Evolutionary conservation across 2,329 filamentous ascomycete genomes (phyloP).

Genomic region (Cytospora schulzeri): DNA sequence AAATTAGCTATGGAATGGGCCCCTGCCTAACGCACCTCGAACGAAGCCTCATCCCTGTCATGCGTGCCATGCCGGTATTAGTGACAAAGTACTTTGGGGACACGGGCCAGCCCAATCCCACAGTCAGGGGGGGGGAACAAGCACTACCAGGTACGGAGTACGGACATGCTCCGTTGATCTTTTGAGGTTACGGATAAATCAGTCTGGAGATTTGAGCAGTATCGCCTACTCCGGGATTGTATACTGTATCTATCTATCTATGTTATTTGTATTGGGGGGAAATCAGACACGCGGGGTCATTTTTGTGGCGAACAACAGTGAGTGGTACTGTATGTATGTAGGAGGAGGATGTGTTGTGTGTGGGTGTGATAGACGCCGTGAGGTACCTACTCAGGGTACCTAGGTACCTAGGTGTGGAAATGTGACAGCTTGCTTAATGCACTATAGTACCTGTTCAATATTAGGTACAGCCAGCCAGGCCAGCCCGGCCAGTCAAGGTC

Average conservation of each 20-base stretch:
- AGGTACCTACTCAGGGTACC: too few relatives aligned
- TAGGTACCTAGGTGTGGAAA: too few relatives aligned
- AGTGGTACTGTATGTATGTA: too few relatives aligned
- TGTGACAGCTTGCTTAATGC: background rate
- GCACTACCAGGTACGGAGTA: background rate
- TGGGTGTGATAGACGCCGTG: background rate
- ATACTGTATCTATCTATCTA: background rate
- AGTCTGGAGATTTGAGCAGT: background rate
- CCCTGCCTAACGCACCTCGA: conserved; percentile 17
- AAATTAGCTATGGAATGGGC: conserved; percentile 26
- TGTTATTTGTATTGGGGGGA: too few relatives aligned
- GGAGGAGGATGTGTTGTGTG: background rate
- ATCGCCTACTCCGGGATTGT: background rate
- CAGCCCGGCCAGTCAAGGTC: too few relatives aligned
- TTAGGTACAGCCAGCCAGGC: too few relatives aligned
- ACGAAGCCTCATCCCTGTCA: conserved; percentile 21
- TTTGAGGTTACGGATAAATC: background rate
- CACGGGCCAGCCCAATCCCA: background rate
- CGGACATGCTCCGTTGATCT: conserved; percentile 3
- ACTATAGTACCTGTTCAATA: too few relatives aligned
- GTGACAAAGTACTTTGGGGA: background rate
- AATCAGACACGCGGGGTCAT: background rate
- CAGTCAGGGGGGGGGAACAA: background rate
- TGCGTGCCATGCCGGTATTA: conserved; percentile 18
- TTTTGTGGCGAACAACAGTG: background rate